Evolutionary conservation across 257 asterid species (phyloP).

Genomic region (Solanum chmielewskii): DNA sequence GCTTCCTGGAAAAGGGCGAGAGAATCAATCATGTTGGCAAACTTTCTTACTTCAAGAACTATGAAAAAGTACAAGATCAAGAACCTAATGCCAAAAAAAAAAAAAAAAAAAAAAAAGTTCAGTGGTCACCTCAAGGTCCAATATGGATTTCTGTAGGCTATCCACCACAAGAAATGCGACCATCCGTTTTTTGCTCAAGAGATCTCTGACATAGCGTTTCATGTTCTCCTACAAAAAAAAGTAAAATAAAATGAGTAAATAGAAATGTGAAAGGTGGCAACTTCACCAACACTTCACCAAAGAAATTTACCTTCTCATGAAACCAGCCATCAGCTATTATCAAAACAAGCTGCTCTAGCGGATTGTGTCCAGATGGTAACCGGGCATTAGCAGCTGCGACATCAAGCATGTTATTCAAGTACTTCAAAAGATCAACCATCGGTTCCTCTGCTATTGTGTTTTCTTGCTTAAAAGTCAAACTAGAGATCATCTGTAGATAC

Average conservation of each 20-base stretch:
- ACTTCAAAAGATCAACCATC: slow-evolving; percentile 71
- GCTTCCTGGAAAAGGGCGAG: slow-evolving; percentile 40
- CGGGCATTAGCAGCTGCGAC: slow-evolving; percentile 53
- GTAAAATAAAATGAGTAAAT: neutral
- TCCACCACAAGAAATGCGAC: slow-evolving; percentile 80
- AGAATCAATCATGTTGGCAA: neutral
- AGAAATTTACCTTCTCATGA: slow-evolving; percentile 58
- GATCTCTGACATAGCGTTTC: slow-evolving; percentile 64
- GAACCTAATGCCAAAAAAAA: neutral
- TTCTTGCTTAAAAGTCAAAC: slow-evolving; percentile 84
- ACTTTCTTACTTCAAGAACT: neutral
- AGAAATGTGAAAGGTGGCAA: neutral
- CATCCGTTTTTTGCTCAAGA: slow-evolving; percentile 68
- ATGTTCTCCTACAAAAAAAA: slow-evolving; percentile 36
- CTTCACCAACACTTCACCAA: neutral
- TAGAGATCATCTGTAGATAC: slow-evolving; percentile 68
- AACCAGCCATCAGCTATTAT: slow-evolving; percentile 88
- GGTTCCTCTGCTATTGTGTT: slow-evolving; percentile 72
- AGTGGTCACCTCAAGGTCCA: slow-evolving; percentile 43
- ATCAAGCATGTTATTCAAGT: slow-evolving; percentile 61
- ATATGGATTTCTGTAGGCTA: slow-evolving; percentile 56
- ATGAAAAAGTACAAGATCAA: neutral
- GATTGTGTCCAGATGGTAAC: slow-evolving; percentile 74
- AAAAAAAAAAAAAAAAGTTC: neutral
- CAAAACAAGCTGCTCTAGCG: slow-evolving; percentile 92